Evolutionary conservation across 257 asterid genomes (phyloP).

Genomic region (Solanum etuberosum): DNA sequence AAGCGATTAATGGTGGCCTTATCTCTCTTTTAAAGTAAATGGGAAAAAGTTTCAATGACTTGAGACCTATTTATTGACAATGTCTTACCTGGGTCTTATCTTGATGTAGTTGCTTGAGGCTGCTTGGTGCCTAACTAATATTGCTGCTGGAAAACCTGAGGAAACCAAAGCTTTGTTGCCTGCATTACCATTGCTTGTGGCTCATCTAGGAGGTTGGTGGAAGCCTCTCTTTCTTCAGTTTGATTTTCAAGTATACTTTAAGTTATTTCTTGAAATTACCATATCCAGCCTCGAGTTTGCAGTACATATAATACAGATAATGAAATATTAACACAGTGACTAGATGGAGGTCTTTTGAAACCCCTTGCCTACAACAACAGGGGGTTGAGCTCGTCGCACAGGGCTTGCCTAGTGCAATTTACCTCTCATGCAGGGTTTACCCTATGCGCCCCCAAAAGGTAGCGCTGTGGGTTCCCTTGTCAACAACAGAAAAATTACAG

Average conservation of each 20-base stretch:
- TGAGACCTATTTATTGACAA: not conserved
- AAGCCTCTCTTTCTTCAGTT: conserved; percentile 6
- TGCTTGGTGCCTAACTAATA: conserved; percentile 98
- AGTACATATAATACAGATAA: not conserved
- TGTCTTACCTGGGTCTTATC: not conserved
- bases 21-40: not conserved
- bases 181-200: conserved; percentile 84
- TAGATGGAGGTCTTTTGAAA: not conserved
- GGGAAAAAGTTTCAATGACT: not conserved
- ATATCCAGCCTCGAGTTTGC: not conserved
- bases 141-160: conserved; percentile 91
- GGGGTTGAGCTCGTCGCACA: not conserved
- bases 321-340: not conserved
- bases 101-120: conserved; percentile 81
- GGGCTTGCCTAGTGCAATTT: not conserved
- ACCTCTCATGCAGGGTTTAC: not conserved
- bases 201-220: conserved; percentile 90
- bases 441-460: not conserved
- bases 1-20: not conserved
- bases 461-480: not conserved
- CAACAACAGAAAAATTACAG: too few species aligned
- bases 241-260: not conserved
- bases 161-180: conserved; percentile 86
- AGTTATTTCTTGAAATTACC: not conserved
- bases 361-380: not conserved